phyloP scores from a whole-genome alignment of 2,329 filamentous ascomycete genomes.

The Aspergillus phoenicis region DNA sequence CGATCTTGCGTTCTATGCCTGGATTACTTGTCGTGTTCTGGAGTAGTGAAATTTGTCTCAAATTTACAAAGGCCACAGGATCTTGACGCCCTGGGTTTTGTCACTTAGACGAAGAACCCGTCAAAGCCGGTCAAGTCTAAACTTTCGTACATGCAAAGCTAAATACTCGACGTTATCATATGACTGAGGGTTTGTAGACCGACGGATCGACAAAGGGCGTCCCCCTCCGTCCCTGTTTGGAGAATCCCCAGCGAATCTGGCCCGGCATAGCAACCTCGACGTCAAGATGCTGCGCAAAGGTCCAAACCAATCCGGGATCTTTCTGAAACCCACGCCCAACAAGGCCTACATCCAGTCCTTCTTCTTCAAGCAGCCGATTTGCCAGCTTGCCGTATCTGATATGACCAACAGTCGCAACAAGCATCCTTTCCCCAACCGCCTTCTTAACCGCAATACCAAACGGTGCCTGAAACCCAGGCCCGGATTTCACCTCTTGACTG shows the following conservation, averaged over 20 bases:
- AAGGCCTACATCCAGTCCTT: conserved; percentile 68
- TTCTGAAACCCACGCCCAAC: conserved; percentile 77
- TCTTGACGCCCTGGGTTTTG: no score
- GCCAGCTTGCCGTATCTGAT: conserved; percentile 72
- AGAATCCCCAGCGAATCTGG: conserved; percentile 66
- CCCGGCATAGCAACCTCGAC: conserved; percentile 72
- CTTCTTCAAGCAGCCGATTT: conserved; percentile 58
- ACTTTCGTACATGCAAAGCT: no score
- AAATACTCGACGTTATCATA: no score
- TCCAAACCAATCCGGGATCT: conserved; percentile 77
- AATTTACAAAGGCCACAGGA: no score
- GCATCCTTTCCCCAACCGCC: conserved; percentile 68
- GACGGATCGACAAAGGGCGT: no score
- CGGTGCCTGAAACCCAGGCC: conserved; percentile 72
- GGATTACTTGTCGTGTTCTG: no score
- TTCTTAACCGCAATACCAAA: conserved; percentile 73
- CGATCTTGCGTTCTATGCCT: no score
- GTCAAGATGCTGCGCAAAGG: conserved; percentile 70
- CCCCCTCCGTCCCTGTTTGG: no score
- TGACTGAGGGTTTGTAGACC: no score
- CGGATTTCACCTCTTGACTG: conserved; percentile 44
- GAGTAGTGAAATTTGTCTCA: no score
- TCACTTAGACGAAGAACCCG: no score
- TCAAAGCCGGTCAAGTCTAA: no score
- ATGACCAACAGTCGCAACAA: conserved; percentile 73